Evolutionary conservation across 163 green algal species (phyloP), one percentile per base, ranked within the genome.

Genomic region (Smithsoniella earleae): DNA sequence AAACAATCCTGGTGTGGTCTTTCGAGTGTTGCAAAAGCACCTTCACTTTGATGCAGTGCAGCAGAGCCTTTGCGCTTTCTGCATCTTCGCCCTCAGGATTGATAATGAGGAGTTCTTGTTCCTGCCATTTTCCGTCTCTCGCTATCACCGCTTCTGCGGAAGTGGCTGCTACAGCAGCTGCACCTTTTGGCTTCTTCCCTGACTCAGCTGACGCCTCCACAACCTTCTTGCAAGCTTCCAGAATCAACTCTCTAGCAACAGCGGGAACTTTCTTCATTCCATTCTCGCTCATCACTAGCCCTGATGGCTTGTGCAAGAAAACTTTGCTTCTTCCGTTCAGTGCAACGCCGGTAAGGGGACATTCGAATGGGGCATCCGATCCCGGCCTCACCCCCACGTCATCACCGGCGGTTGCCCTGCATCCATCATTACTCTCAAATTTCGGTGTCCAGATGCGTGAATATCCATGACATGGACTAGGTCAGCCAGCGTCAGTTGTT

Each of bases 311-410:
- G 73, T 96, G 74, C 16, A 89, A 79, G 3, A 86, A 66, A 66
- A 96, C 96, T 6, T 78, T 80, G 62, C 79, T 88, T 49, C 83
- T 85, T 2, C 94, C 94, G 55, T 95, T 97, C 18, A 96, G 79
- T 45, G 88, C 77, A 46, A 85, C 62, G 2, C 88, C 90, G 0
- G 86, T 94, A n/a, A 97, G 74, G 3, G 93, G 93, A 81, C 93
- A 98, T 25, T 78, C 62, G 73, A 95, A 98, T 2, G 77, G 72
- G 2, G 76, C 69, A 2, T 84, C 79, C 36, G 83, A 85, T 75
- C 46, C 63, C 22, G 73, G 77, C 38, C 55, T 78, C 49, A 45
- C 75, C 66, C 38, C 10, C 66, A 34, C 27, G 43, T 34, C 33
- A 27, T 18, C 58, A 28, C 0, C 2, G 20, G 27, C 75, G 22